Evolutionary conservation across 768 basidiomycete genomes (phyloP).

Genomic region (Phallus indusiatus): DNA sequence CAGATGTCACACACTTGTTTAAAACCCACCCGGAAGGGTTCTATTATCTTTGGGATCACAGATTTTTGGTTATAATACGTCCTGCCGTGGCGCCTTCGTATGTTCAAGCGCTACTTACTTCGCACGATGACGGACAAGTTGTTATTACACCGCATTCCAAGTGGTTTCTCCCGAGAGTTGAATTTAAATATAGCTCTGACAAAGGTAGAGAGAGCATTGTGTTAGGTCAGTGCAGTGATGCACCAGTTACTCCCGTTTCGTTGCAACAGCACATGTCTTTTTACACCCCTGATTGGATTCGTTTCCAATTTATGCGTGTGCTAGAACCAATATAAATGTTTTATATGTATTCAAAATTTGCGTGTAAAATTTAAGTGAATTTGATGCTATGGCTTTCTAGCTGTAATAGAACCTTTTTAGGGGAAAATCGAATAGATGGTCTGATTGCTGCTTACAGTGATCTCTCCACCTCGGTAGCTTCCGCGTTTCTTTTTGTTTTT

Average conservation of each 20-base stretch:
- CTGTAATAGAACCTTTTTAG: constrained; percentile 26
- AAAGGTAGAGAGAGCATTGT: neutral
- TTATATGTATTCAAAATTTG: neutral
- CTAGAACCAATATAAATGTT: constrained; percentile 4
- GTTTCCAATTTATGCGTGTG: neutral
- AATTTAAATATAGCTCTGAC: neutral
- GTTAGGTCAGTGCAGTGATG: neutral
- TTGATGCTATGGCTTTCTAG: constrained; percentile 84
- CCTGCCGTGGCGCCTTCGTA: constrained; percentile 8
- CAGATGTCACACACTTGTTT: constrained; percentile 23
- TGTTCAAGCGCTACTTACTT: neutral
- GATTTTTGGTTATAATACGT: constrained; percentile 41
- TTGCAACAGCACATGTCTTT: neutral
- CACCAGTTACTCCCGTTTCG: neutral
- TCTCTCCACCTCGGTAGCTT: constrained; percentile 89
- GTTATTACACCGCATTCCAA: constrained; percentile 5
- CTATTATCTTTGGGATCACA: constrained; percentile 52
- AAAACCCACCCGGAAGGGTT: constrained; percentile 13
- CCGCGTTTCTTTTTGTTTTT: constrained; percentile 99
- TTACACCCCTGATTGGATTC: neutral
- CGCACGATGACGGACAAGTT: neutral
- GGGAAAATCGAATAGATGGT: neutral
- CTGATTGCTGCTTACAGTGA: constrained; percentile 52
- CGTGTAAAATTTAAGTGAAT: constrained; percentile 33
- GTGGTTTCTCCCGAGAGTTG: constrained; percentile 12